phyloP scores from a whole-genome alignment of 2,329 filamentous ascomycete species.

The Metarhizium sp. region DNA sequence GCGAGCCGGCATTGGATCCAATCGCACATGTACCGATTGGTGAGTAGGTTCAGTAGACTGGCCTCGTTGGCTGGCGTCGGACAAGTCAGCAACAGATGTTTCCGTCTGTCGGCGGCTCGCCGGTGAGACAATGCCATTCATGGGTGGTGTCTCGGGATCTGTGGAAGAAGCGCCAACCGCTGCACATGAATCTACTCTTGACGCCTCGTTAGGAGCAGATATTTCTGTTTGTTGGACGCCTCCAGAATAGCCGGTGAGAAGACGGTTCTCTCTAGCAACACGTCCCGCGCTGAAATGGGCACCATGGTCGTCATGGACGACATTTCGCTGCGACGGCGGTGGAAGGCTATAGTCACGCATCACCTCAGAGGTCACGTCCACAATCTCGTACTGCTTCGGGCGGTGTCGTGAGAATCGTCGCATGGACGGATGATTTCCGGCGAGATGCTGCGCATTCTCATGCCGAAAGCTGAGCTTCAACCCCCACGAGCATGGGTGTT shows the following conservation, averaged over 20 bases:
- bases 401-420: conserved; percentile 13
- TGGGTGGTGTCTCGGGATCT: not conserved
- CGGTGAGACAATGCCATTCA: conserved; percentile 10
- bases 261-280: not conserved
- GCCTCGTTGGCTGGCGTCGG: conserved; percentile 24
- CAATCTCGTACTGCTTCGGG: conserved; percentile 24
- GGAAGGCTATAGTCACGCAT: conserved; percentile 24
- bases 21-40: not conserved
- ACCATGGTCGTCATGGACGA: not conserved
- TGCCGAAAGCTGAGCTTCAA: conserved; percentile 27
- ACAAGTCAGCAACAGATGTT: conserved; percentile 24
- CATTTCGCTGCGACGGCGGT: not conserved
- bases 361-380: conserved; percentile 26
- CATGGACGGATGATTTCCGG: conserved; percentile 25
- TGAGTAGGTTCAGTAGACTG: conserved; percentile 3
- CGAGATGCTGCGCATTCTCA: conserved; percentile 25
- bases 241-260: not conserved
- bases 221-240: not conserved
- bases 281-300: not conserved
- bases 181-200: not conserved
- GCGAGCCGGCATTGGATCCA: not conserved
- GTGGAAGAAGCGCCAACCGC: not conserved
- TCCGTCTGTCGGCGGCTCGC: conserved; percentile 21
- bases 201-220: not conserved
- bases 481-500: conserved; percentile 26